A percentile compares a stretch with the other conserved stretches of the same genome.
phyloP scores from a whole-genome alignment of 2,329 filamentous ascomycete genomes.

The Microsporum canis region DNA sequence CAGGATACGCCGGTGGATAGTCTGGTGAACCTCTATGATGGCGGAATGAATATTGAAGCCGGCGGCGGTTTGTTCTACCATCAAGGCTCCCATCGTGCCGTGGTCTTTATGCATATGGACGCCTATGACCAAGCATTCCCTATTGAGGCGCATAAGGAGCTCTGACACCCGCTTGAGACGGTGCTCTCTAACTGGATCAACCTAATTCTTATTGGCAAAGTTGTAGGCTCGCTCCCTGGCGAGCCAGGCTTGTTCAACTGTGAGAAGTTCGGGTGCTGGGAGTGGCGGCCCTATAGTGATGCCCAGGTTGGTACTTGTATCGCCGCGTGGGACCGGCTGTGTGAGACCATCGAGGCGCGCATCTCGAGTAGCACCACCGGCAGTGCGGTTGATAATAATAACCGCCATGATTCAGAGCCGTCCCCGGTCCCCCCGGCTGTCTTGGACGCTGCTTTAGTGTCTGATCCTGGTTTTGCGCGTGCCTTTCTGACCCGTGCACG shows the following conservation, averaged over 20 bases:
- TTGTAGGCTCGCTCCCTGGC: conserved; percentile 7
- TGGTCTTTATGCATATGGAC: conserved; percentile 12
- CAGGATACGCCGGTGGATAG: conserved; percentile 11
- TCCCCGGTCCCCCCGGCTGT: not conserved
- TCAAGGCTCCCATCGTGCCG: conserved; percentile 11
- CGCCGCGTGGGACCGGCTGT: conserved; percentile 4
- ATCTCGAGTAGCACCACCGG: not conserved
- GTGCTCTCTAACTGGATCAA: conserved; percentile 18
- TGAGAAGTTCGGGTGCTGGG: conserved; percentile 20
- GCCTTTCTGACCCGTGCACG: conserved; percentile 4
- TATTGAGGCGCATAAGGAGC: conserved; percentile 12
- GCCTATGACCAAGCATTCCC: conserved; percentile 11
- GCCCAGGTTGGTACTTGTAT: conserved; percentile 5
- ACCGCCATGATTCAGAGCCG: not conserved
- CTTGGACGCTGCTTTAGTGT: not conserved
- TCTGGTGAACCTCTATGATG: conserved; percentile 13
- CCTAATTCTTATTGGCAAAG: conserved; percentile 17
- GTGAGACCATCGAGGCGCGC: conserved; percentile 2
- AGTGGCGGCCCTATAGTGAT: conserved; percentile 23
- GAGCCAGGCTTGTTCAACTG: conserved; percentile 16
- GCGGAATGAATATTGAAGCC: not conserved
- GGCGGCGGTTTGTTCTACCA: conserved; percentile 24
- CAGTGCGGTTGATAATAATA: not conserved
- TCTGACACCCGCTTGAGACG: conserved; percentile 21
- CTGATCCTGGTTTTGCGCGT: conserved; percentile 2